These are phyloP conservation scores for Exophiala xenobiotica DNA, from an alignment of 2,329 filamentous ascomycete genomes.

Conservation along the genomic window DNA sequence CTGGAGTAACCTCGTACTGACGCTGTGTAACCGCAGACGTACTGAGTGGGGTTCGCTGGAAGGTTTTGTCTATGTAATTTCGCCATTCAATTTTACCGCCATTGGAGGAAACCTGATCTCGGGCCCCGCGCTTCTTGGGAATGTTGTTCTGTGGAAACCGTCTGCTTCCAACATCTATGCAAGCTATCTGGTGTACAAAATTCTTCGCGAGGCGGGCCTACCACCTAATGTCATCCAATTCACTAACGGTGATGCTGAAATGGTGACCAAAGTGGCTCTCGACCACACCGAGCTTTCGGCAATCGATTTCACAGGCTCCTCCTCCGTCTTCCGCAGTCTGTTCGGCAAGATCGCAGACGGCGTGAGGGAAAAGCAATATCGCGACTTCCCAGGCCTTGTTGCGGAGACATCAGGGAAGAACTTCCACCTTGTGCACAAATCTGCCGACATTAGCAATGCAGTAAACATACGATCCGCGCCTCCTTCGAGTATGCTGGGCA, in stretches of 20 bases:
- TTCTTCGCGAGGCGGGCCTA: conserved; percentile 82
- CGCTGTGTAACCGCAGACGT: conserved; percentile 37
- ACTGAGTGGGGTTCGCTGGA: conserved; percentile 79
- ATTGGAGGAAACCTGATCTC: conserved; percentile 79
- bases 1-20: neutral
- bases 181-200: conserved; percentile 81
- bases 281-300: conserved; percentile 73
- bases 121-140: conserved; percentile 78
- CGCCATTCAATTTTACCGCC: conserved; percentile 93
- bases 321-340: conserved; percentile 76
- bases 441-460: conserved; percentile 72
- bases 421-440: conserved; percentile 73
- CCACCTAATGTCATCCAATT: conserved; percentile 85
- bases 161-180: conserved; percentile 76
- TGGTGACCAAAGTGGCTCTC: conserved; percentile 72
- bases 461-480: conserved; percentile 73
- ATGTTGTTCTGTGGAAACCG: conserved; percentile 90
- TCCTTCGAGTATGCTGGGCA: conserved; percentile 83
- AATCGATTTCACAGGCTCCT: conserved; percentile 85
- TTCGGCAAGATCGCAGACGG: conserved; percentile 79
- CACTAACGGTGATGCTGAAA: conserved; percentile 75
- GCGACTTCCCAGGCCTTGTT: conserved; percentile 75
- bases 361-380: conserved; percentile 73
- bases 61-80: conserved; percentile 86
- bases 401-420: conserved; percentile 86